Percentiles rank a stretch among this genome's conserved stretches.
phyloP scores from a whole-genome alignment of 1,284 basidiomycete species.

The Neonothopanus nambi region DNA sequence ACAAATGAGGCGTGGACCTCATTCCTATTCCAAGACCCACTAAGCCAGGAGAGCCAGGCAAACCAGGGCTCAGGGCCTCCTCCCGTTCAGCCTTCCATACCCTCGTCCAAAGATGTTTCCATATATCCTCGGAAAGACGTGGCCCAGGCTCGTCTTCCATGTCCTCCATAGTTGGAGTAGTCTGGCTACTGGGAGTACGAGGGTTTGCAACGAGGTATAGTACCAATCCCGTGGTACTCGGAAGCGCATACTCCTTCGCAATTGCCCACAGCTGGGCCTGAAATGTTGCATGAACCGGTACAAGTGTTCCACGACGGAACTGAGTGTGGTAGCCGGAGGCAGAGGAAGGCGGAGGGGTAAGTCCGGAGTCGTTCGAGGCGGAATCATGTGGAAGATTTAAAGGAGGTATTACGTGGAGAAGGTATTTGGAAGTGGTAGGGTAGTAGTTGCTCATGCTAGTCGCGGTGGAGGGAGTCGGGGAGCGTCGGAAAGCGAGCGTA shows the following conservation, averaged over 20 bases:
- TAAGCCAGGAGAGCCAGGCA: slow-evolving; percentile 40
- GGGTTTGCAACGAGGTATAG: slow-evolving; percentile 64
- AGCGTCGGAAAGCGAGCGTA: slow-evolving; percentile 42
- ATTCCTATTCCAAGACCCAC: slow-evolving; percentile 42
- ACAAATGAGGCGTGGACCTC: slow-evolving; percentile 46
- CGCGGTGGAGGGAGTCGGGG: slow-evolving; percentile 56
- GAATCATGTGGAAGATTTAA: slow-evolving; percentile 61
- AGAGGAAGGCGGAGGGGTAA: slow-evolving; percentile 49
- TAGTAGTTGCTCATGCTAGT: slow-evolving; percentile 33
- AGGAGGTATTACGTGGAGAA: slow-evolving; percentile 79
- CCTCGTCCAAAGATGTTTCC: slow-evolving; percentile 78
- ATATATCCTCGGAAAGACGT: slow-evolving; percentile 79
- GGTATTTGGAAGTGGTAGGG: slow-evolving; percentile 56
- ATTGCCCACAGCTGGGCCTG: slow-evolving; percentile 76
- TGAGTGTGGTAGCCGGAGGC: slow-evolving; percentile 77
- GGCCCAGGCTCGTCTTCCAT: slow-evolving; percentile 64
- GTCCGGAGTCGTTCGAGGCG: slow-evolving; percentile 39
- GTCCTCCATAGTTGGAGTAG: slow-evolving; percentile 18
- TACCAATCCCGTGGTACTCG: slow-evolving; percentile 74
- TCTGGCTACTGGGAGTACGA: slow-evolving; percentile 15
- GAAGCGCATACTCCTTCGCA: slow-evolving; percentile 84
- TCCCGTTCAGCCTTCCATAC: slow-evolving; percentile 64
- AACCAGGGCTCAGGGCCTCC: slow-evolving; percentile 42
- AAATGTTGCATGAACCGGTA: slow-evolving; percentile 71
- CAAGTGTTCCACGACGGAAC: slow-evolving; percentile 73